Evolutionary conservation across 2,329 filamentous ascomycete genomes (phyloP).

Genomic region (Fusarium piperis): DNA sequence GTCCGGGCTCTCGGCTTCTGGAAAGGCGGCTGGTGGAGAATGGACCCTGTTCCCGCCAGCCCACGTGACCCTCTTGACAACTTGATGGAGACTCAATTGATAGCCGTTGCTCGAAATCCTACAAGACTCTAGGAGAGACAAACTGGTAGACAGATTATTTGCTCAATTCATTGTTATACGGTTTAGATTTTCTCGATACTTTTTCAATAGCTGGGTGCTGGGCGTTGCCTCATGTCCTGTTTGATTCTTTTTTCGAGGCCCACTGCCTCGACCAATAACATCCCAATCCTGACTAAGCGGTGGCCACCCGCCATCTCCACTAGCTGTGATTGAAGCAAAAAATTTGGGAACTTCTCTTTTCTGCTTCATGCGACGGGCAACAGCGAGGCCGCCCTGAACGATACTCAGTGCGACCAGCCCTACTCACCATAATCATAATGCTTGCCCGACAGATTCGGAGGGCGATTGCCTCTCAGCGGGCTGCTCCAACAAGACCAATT

Average conservation of each 20-base stretch:
- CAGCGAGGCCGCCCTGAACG: slow-evolving; percentile 8
- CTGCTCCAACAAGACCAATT: slow-evolving; percentile 26
- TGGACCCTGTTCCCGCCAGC: slow-evolving; percentile 8
- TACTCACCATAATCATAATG: slow-evolving; percentile 42
- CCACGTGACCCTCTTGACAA: slow-evolving; percentile 33
- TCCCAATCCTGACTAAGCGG: background rate
- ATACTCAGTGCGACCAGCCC: background rate
- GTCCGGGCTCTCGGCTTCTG: slow-evolving; percentile 9
- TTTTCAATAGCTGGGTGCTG: background rate
- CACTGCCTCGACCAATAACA: background rate
- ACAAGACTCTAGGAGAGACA: background rate
- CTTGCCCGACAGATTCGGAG: slow-evolving; percentile 48
- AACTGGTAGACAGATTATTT: no score
- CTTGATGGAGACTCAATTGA: slow-evolving; percentile 3
- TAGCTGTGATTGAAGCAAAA: slow-evolving; percentile 30
- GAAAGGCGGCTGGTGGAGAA: slow-evolving; percentile 10
- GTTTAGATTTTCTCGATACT: background rate
- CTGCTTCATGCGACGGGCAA: slow-evolving; percentile 38
- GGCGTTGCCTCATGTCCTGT: background rate
- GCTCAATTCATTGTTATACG: background rate
- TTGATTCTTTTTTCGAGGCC: background rate
- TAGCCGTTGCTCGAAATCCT: background rate
- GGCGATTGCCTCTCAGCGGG: slow-evolving; percentile 40
- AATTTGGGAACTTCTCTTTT: slow-evolving; percentile 38
- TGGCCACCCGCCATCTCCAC: background rate